Conservation (phyloP, 805 yeast genomes). For the Jamesozyma rosinii region DNA sequence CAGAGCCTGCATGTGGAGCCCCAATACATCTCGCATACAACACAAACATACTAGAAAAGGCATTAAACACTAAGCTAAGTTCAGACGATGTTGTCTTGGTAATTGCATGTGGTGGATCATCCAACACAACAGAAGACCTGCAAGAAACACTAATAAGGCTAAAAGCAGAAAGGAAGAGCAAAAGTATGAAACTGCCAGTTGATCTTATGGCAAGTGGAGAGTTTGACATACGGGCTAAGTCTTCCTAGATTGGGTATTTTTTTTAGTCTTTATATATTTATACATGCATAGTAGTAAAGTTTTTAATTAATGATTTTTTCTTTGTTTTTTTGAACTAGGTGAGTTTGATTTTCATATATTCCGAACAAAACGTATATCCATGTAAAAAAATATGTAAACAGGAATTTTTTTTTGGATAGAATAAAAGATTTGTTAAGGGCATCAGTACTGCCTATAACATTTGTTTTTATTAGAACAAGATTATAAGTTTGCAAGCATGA, state of each 20-base stretch:
- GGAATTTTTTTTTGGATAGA: not conserved
- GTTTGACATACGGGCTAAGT: not conserved
- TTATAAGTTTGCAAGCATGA: too few relatives aligned
- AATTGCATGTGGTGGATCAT: constrained; percentile 52
- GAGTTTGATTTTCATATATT: not conserved
- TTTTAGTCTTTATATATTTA: too few relatives aligned
- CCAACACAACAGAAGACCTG: constrained; percentile 29
- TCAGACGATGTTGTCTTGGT: constrained; percentile 41
- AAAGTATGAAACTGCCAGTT: not conserved
- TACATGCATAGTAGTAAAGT: not conserved
- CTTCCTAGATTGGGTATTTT: not conserved
- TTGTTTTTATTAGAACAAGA: too few relatives aligned
- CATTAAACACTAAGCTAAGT: constrained; percentile 9
- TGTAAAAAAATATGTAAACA: not conserved
- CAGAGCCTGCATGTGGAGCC: constrained; percentile 72
- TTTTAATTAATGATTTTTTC: too few relatives aligned
- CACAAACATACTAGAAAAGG: constrained; percentile 12
- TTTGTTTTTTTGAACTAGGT: not conserved
- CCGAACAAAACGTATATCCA: not conserved
- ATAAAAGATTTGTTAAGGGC: too few relatives aligned
- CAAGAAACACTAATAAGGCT: constrained; percentile 3
- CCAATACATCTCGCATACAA: constrained; percentile 47
- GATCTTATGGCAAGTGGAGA: not conserved
- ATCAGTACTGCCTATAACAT: too few relatives aligned
- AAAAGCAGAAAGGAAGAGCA: not conserved